Evolutionary conservation across 1,284 basidiomycete genomes (phyloP), one percentile per base, ranked within the genome.

Genomic region (Rhodotorula sp.): DNA sequence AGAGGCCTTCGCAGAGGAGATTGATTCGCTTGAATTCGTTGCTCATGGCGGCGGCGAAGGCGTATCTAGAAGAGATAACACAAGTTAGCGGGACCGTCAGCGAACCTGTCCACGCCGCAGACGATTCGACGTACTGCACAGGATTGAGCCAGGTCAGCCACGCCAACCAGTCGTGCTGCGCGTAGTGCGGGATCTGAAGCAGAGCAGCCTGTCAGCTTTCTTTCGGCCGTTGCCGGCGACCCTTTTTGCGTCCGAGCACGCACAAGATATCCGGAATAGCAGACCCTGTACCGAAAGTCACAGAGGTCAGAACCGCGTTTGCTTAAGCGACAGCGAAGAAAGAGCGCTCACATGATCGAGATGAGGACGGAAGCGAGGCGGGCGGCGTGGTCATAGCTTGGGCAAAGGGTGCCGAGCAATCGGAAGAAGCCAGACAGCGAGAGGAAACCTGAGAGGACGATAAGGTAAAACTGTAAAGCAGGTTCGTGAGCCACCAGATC

Each of bases 1-100:
- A 89, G 48, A 80, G 82, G 20, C 88, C 87, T 78, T 91, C 88
- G 77, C 91, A 93, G 2, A 83, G 83, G 57, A 92, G 80, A 84
- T 88, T 68, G 52, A 65, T 70, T 10, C 67, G 59, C 39, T 70
- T 67, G 68, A 86, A 86, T 78, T 86, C 85, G 80, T 85, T 85
- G 68, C 75, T 67, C 82, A 85, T 82, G 43, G 85, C 77, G 3
- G 81, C 76, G 60, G 84, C 81, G 79, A 84, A 84, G n/a, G 65
- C 66, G 67, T 74, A 78, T n/a, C 78, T 81, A 66, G 84, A 82
- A 5, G 84, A 84, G 39, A 43, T 43, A 74, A 85, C 81, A 68
- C 84, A 85, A 71, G 82, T 83, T 71, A 85, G 81, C 84, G 84
- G 63, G 81, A 77, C 62, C 81, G 72, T 39, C 39, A 43, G 12